Conservation (phyloP, 371 early-diverging fungal genomes). For the Apophysomyces ossiformis region DNA sequence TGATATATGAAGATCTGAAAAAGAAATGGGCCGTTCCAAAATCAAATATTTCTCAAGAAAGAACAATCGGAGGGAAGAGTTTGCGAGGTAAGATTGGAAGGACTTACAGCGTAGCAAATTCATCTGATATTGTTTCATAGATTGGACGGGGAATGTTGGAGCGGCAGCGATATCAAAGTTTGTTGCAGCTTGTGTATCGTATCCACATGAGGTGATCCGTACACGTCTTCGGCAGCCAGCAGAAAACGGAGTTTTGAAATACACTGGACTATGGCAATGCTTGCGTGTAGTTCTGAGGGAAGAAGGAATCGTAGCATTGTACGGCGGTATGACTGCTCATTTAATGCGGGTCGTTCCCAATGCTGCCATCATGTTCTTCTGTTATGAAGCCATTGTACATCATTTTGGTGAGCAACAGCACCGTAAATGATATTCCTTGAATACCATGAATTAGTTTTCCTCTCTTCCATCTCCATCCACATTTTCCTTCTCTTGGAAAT, state of each 20-base stretch:
- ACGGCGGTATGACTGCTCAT: slow-evolving; percentile 96
- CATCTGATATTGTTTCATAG: slow-evolving; percentile 26
- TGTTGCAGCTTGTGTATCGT: slow-evolving; percentile 85
- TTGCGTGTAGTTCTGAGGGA: slow-evolving; percentile 74
- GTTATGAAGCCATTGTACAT: slow-evolving; percentile 86
- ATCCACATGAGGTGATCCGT: slow-evolving; percentile 81
- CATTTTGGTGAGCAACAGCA: slow-evolving; percentile 35
- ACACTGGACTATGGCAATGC: slow-evolving; percentile 79
- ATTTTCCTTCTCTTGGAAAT: background rate
- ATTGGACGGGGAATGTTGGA: slow-evolving; percentile 82
- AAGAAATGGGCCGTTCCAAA: slow-evolving; percentile 33
- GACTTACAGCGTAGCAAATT: background rate
- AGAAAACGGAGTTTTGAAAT: slow-evolving; percentile 65
- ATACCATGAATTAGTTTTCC: too few species aligned
- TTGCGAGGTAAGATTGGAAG: slow-evolving; percentile 19
- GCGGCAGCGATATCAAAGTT: slow-evolving; percentile 90
- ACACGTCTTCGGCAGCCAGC: slow-evolving; percentile 79
- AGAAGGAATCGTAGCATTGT: slow-evolving; percentile 88
- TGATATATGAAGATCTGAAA: slow-evolving; percentile 93
- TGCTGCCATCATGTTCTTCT: slow-evolving; percentile 94
- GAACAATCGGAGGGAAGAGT: slow-evolving; percentile 37
- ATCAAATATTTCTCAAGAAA: slow-evolving; percentile 9
- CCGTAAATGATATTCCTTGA: background rate
- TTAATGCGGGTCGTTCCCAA: slow-evolving; percentile 95
- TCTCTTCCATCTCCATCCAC: background rate